Conservation (phyloP, 116 monocot species). For the Trichopus zeylanicus region DNA sequence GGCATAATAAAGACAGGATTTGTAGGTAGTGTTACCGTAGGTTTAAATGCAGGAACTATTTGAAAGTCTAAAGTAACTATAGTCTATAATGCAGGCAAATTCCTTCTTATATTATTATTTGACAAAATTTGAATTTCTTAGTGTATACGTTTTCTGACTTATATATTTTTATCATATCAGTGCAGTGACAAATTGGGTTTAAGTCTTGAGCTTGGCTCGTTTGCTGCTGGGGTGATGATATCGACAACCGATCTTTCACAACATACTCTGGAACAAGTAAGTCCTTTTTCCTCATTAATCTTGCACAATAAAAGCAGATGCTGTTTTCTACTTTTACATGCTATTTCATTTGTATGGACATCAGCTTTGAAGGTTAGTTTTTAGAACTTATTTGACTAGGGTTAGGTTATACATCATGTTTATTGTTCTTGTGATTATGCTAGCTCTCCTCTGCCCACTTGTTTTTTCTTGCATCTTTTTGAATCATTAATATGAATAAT, state of each 20-base stretch:
- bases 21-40: no score
- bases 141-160: background rate
- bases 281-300: constrained; percentile 4
- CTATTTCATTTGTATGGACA: background rate
- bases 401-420: background rate
- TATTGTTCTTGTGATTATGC: background rate
- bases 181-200: constrained; percentile 95
- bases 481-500: background rate
- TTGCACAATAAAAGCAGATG: background rate
- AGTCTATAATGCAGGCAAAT: no score
- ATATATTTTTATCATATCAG: constrained; percentile 29
- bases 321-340: background rate
- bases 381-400: background rate
- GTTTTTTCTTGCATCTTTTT: no score
- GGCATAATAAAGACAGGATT: no score
- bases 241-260: constrained; percentile 89
- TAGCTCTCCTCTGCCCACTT: background rate
- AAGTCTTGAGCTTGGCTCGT: constrained; percentile 94
- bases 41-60: no score
- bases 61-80: no score
- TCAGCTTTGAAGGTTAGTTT: background rate
- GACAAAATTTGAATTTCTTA: background rate
- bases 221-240: constrained; percentile 98
- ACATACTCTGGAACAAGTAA: constrained; percentile 93
- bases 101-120: no score